These are phyloP conservation scores for Neoarthrinium moseri DNA, from an alignment of 2,329 filamentous ascomycete species.

Conservation along the genomic window DNA sequence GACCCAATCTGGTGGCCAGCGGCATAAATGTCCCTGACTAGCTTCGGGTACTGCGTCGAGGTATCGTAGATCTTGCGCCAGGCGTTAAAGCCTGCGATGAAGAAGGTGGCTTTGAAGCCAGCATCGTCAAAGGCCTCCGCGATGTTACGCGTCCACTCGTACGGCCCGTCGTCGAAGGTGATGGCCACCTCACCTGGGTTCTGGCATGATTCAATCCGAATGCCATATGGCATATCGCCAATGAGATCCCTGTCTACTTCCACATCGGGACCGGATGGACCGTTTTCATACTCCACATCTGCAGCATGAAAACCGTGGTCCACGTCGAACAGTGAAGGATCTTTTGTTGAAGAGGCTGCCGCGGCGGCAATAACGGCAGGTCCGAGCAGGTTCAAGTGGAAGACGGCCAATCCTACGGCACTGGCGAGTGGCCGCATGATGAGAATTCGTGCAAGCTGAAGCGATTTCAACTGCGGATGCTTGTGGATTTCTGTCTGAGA, in stretches of 20 bases:
- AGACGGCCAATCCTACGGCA: too few species aligned
- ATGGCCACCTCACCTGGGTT: constrained; percentile 30
- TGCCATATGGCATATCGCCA: constrained; percentile 26
- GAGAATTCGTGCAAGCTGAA: too few species aligned
- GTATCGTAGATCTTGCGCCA: constrained; percentile 33
- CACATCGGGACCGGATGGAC: constrained; percentile 1
- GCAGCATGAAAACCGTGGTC: too few species aligned
- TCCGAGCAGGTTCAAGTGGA: too few species aligned
- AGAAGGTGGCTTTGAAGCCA: constrained; percentile 34
- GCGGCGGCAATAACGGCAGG: too few species aligned
- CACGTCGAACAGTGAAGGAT: too few species aligned
- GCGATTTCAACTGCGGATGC: too few species aligned
- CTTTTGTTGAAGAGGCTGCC: too few species aligned
- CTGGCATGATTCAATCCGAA: constrained; percentile 31
- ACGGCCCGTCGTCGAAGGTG: constrained; percentile 37
- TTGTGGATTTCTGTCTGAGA: too few species aligned
- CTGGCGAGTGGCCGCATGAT: too few species aligned
- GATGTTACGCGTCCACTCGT: constrained; percentile 29
- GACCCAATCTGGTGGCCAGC: constrained; percentile 46
- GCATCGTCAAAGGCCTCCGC: constrained; percentile 32
- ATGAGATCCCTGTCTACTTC: constrained; percentile 2
- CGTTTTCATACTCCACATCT: too few species aligned
- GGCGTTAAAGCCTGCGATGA: constrained; percentile 29
- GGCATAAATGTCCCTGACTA: constrained; percentile 41
- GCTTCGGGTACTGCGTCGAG: constrained; percentile 40